These are phyloP conservation scores for Phytopythium cucurbitacearum DNA, from an alignment of 352 stramenopile genomes.

Conservation along the genomic window DNA sequence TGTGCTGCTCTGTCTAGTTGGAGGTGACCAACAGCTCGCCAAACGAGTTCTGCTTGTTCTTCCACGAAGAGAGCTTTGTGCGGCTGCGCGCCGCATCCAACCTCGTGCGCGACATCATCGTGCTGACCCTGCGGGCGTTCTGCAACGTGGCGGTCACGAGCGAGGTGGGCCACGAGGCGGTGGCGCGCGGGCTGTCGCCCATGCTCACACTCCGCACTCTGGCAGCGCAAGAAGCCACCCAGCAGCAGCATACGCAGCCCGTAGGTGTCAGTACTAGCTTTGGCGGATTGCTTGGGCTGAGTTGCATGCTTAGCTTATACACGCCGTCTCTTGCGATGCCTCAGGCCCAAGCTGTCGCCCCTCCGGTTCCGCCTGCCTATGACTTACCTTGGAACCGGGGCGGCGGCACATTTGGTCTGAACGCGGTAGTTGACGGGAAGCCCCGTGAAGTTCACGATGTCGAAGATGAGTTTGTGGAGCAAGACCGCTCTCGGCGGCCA, in stretches of 20 bases:
- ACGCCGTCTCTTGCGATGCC: conserved; percentile 44
- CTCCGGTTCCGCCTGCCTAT: conserved; percentile 27
- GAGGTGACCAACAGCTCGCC: conserved; percentile 47
- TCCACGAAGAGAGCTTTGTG: conserved; percentile 55
- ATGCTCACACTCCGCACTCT: conserved; percentile 71
- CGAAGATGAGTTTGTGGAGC: not conserved
- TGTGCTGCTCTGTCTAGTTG: conserved; percentile 21
- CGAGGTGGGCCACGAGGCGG: conserved; percentile 35
- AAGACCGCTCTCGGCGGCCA: conserved; percentile 6
- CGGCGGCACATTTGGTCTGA: conserved; percentile 17
- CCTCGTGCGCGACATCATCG: conserved; percentile 73
- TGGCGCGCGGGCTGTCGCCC: conserved; percentile 49
- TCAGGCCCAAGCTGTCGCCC: conserved; percentile 26
- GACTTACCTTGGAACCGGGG: conserved; percentile 60
- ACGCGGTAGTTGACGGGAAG: conserved; percentile 2
- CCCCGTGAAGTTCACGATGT: conserved; percentile 21
- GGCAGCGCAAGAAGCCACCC: conserved; percentile 27
- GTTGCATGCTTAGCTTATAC: conserved; percentile 55
- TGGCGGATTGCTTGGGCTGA: conserved; percentile 37
- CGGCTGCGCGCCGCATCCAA: conserved; percentile 73
- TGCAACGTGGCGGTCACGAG: conserved; percentile 52
- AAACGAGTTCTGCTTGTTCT: conserved; percentile 65
- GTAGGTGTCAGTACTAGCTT: conserved; percentile 46
- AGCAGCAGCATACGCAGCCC: conserved; percentile 25
- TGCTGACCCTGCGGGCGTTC: conserved; percentile 76